Evolutionary conservation across 306 rosid species (phyloP), one percentile per base, ranked within the genome.

Genomic region (Geum urbanum): DNA sequence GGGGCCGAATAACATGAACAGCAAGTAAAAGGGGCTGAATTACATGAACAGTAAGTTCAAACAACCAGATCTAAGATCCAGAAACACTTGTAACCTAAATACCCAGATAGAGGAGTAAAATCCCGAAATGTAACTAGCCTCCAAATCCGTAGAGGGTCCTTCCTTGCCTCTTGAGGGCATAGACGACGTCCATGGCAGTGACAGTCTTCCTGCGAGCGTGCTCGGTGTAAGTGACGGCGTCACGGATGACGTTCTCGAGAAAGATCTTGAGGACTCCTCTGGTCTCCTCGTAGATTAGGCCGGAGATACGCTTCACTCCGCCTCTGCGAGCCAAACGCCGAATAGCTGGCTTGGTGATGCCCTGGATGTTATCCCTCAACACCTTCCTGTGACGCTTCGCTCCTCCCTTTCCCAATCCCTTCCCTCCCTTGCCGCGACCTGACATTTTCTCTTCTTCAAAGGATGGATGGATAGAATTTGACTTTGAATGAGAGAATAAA

Each of bases 381-480:
- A 85, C 89, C 86, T 85, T 85, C 67, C 84, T 56, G 24, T 79
- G 89, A 7, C 84, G 84, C 62, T 85, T 85, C 0, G 89, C 89
- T 39, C 89, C 89, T 40, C 89, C 89, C 32, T 85, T 85, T 24
- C 89, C 89, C 75, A 82, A 69, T 0, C 89, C 89, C 84, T 85
- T 85, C 40, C 89, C 89, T 1, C 89, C 89, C 79, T 85, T 85
- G 8, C 89, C 89, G 3, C 84, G 89, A 0, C 89, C 89, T 5
- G 82, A 73, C 82, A 78, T 57, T 57, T 57, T 27, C 4, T 14
- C 27, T 24, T 24, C 27, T 0, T 8, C 2, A 13, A 24, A 56
- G 27, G 18, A 13, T 32, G 27, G 18, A 13, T 32, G 18, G 10
- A 57, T 10, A 56, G 9, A 56, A 1, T 9, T 0, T 4, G 39